Evolutionary conservation across 2,329 filamentous ascomycete genomes (phyloP).

Genomic region (Penicillium corylophilum): DNA sequence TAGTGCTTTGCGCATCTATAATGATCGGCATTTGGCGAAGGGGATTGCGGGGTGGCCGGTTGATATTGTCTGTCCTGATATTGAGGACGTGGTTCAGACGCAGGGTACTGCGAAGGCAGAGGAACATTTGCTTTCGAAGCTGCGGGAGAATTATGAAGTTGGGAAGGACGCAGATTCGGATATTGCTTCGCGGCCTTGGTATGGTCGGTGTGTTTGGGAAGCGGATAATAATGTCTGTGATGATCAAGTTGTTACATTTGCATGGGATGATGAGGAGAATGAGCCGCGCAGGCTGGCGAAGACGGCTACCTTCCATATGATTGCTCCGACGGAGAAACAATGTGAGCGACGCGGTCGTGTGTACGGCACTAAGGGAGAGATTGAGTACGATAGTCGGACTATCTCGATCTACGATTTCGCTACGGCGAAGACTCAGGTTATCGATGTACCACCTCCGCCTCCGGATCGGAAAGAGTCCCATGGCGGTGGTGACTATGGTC

Average conservation of each 20-base stretch:
- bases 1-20: slow-evolving; percentile 80
- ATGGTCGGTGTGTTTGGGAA: slow-evolving; percentile 93
- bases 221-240: slow-evolving; percentile 91
- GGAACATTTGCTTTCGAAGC: slow-evolving; percentile 47
- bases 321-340: slow-evolving; percentile 81
- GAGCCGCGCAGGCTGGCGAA: slow-evolving; percentile 63
- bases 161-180: slow-evolving; percentile 53
- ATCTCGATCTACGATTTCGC: slow-evolving; percentile 76
- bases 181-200: slow-evolving; percentile 64
- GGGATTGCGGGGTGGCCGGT: slow-evolving; percentile 78
- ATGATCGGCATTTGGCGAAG: slow-evolving; percentile 64
- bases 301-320: slow-evolving; percentile 90
- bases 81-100: slow-evolving; percentile 67
- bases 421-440: slow-evolving; percentile 53
- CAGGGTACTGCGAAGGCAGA: slow-evolving; percentile 52
- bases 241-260: slow-evolving; percentile 84
- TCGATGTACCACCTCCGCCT: slow-evolving; percentile 61
- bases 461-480: slow-evolving; percentile 58
- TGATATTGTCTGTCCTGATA: slow-evolving; percentile 85
- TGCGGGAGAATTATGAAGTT: slow-evolving; percentile 58
- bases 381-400: slow-evolving; percentile 75
- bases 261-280: slow-evolving; percentile 70
- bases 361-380: slow-evolving; percentile 83
- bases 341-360: slow-evolving; percentile 82
- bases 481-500: slow-evolving; percentile 76